Percentiles rank a stretch among this genome's conserved stretches.
Conservation (phyloP, 352 stramenopile species). For the Phytophthora idaei region DNA sequence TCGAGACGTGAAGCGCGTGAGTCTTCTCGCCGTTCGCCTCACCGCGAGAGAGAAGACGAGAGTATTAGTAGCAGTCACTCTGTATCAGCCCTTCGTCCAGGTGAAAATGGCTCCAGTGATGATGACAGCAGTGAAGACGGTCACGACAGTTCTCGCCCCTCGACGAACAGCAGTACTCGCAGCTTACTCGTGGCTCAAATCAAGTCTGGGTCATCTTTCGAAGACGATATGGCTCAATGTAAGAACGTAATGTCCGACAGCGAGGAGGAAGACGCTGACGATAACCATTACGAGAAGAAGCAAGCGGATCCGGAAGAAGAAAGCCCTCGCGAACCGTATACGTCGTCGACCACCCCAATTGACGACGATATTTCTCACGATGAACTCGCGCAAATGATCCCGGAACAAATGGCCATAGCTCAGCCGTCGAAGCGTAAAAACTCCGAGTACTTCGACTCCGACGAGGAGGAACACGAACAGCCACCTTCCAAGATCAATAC, state of each 20-base stretch:
- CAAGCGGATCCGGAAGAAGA: conserved; percentile 46
- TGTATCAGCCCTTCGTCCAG: conserved; percentile 6
- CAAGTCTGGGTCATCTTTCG: conserved; percentile 47
- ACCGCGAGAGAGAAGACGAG: conserved; percentile 18
- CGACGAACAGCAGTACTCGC: conserved; percentile 34
- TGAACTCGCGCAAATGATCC: conserved; percentile 16
- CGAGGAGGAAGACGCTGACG: conserved; percentile 38
- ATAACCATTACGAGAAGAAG: conserved; percentile 35
- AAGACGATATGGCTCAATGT: conserved; percentile 4
- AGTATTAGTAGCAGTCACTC: neutral
- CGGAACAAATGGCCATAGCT: neutral
- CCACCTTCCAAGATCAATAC: conserved; percentile 16
- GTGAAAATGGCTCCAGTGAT: conserved; percentile 20
- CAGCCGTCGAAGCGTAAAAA: conserved; percentile 22
- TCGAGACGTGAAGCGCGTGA: conserved; percentile 12
- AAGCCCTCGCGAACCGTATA: conserved; percentile 39
- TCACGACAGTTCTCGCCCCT: conserved; percentile 28
- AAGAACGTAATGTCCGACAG: conserved; percentile 38
- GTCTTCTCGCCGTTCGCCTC: conserved; percentile 5
- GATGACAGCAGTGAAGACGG: conserved; percentile 43
- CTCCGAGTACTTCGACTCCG: conserved; percentile 68
- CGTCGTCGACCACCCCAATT: conserved; percentile 17
- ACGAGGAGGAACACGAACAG: conserved; percentile 47
- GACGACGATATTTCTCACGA: conserved; percentile 24
- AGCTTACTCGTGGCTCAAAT: conserved; percentile 66